phyloP scores from a whole-genome alignment of 768 basidiomycete genomes.

The Terana coerulea region DNA sequence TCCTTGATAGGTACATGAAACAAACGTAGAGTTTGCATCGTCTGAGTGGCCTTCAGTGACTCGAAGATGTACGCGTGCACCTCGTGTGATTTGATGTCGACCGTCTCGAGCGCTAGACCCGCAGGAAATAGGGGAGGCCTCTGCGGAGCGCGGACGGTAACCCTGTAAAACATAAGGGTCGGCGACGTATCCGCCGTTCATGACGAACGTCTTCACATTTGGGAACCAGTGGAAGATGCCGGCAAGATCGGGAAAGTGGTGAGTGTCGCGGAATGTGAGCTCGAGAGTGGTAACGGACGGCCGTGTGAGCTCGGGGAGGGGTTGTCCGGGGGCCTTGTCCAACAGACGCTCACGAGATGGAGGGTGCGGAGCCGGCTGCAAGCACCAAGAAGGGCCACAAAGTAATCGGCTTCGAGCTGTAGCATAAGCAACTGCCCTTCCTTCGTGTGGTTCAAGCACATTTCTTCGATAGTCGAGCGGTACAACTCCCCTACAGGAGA shows the following conservation, averaged over 20 bases:
- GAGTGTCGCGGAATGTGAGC: not conserved
- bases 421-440: not conserved
- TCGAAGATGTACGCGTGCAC: not conserved
- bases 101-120: not conserved
- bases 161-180: not conserved
- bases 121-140: not conserved
- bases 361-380: not conserved
- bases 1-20: not conserved
- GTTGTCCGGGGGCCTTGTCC: not conserved
- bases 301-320: not conserved
- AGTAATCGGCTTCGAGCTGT: not conserved
- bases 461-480: not conserved
- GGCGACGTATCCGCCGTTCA: not conserved
- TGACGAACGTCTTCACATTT: not conserved
- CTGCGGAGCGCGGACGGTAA: not conserved
- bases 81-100: not conserved
- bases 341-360: not conserved
- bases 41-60: not conserved
- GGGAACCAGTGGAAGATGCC: constrained; percentile 3
- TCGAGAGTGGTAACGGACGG: not conserved
- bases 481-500: not conserved
- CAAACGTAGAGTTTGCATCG: not conserved
- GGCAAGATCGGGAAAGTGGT: not conserved
- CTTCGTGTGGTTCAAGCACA: not conserved
- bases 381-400: not conserved